Percentiles rank a stretch among this genome's conserved stretches.
phyloP scores from a whole-genome alignment of 306 rosid genomes.

The Dalbergia cochinchinensis region DNA sequence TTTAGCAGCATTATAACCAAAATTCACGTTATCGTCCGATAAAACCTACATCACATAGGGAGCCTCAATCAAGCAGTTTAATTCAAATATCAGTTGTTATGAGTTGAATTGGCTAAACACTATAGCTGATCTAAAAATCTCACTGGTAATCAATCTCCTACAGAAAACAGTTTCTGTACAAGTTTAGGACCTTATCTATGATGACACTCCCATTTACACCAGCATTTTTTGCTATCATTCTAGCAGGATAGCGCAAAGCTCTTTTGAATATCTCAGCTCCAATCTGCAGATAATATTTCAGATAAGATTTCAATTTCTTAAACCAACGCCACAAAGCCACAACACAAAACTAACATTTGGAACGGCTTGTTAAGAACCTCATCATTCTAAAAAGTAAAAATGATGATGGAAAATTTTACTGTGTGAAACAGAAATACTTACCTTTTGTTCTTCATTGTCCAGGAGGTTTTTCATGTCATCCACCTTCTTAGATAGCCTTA shows the following conservation, averaged over 20 bases:
- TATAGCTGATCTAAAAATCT: slow-evolving; percentile 23
- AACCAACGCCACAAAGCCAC: slow-evolving; percentile 20
- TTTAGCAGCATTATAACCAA: slow-evolving; percentile 88
- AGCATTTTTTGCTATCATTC: slow-evolving; percentile 91
- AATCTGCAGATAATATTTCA: slow-evolving; percentile 57
- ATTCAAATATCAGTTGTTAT: slow-evolving; percentile 32
- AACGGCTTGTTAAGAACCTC: not conserved
- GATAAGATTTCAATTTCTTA: slow-evolving; percentile 19
- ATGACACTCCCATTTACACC: slow-evolving; percentile 88
- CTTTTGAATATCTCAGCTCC: slow-evolving; percentile 93
- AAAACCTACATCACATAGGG: slow-evolving; percentile 65
- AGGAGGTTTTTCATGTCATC: slow-evolving; percentile 70
- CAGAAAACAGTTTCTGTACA: slow-evolving; percentile 45
- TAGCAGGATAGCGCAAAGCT: slow-evolving; percentile 83
- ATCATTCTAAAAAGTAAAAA: not conserved
- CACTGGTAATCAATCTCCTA: slow-evolving; percentile 36
- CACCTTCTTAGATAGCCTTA: slow-evolving; percentile 78
- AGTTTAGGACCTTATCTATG: slow-evolving; percentile 73
- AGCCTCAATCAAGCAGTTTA: slow-evolving; percentile 30
- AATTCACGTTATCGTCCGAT: slow-evolving; percentile 54
- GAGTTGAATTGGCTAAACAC: slow-evolving; percentile 18
- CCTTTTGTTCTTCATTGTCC: slow-evolving; percentile 91
- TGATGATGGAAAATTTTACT: slow-evolving; percentile 13
- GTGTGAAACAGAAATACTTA: slow-evolving; percentile 36
- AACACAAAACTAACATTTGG: slow-evolving; percentile 4